These are phyloP conservation scores for Yamadazyma oceani DNA, from an alignment of 1,139 yeast genomes.

Conservation along the genomic window DNA sequence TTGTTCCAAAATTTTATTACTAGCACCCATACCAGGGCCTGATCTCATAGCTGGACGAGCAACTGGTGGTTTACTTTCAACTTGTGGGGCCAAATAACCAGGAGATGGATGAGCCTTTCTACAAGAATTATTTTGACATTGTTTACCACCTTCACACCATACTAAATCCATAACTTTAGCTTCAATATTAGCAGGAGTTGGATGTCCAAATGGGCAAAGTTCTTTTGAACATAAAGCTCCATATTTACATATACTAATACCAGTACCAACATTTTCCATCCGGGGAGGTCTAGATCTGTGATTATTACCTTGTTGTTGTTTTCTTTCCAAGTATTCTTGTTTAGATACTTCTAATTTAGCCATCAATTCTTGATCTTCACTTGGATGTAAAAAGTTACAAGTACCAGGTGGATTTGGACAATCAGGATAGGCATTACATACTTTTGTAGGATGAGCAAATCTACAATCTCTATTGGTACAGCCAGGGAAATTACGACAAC, in stretches of 20 bases:
- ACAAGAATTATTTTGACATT: slow-evolving; percentile 62
- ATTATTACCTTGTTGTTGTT: slow-evolving; percentile 20
- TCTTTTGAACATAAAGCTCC: slow-evolving; percentile 75
- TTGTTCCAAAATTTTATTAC: slow-evolving; percentile 60
- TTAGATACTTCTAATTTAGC: slow-evolving; percentile 62
- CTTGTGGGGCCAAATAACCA: slow-evolving; percentile 36
- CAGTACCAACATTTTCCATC: slow-evolving; percentile 33
- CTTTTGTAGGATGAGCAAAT: slow-evolving; percentile 76
- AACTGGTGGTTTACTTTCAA: slow-evolving; percentile 17
- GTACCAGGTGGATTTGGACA: slow-evolving; percentile 82
- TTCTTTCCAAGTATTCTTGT: slow-evolving; percentile 47
- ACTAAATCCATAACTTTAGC: slow-evolving; percentile 66
- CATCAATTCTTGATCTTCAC: slow-evolving; percentile 73
- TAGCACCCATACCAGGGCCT: slow-evolving; percentile 8
- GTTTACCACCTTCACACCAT: slow-evolving; percentile 76
- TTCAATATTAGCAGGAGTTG: slow-evolving; percentile 78
- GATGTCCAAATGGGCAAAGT: slow-evolving; percentile 85
- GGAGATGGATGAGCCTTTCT: slow-evolving; percentile 82
- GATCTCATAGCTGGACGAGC: background rate
- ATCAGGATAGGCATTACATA: slow-evolving; percentile 74
- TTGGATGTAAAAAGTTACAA: slow-evolving; percentile 80
- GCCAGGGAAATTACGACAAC: slow-evolving; percentile 79
- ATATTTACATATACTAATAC: slow-evolving; percentile 66
- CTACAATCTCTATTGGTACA: slow-evolving; percentile 69
- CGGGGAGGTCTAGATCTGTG: background rate